These are phyloP conservation scores for Hydnum rufescens DNA, from an alignment of 768 basidiomycete genomes.

Conservation along the genomic window DNA sequence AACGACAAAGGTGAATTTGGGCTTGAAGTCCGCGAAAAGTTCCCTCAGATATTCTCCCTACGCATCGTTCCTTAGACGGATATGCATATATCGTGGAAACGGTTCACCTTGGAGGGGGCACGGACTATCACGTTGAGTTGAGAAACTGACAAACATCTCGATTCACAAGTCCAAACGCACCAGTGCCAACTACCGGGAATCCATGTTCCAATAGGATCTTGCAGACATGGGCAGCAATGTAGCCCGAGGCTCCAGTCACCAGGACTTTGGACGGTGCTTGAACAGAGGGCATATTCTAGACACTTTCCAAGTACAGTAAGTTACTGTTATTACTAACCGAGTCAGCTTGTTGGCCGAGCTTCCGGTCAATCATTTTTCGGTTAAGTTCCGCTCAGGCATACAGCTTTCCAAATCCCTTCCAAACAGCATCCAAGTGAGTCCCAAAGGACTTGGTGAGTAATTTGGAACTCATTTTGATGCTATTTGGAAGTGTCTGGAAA, in stretches of 20 bases:
- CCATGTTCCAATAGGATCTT: constrained; percentile 37
- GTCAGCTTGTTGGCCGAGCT: no score
- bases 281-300: constrained; percentile 25
- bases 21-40: constrained; percentile 16
- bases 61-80: neutral
- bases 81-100: neutral
- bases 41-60: constrained; percentile 24
- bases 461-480: no score
- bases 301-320: no score
- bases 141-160: neutral
- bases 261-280: constrained; percentile 25
- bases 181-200: constrained; percentile 20
- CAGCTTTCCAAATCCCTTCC: no score
- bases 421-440: no score
- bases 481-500: no score
- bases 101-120: neutral
- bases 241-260: constrained; percentile 43
- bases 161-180: neutral
- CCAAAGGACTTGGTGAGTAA: no score
- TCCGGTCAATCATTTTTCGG: no score
- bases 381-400: no score
- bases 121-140: neutral
- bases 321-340: no score
- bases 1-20: constrained; percentile 20
- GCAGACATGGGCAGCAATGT: constrained; percentile 41